A percentile compares a stretch with the other conserved stretches of the same genome.
Evolutionary conservation across 805 yeast genomes (phyloP).

Genomic region (Ogataea methanolica): DNA sequence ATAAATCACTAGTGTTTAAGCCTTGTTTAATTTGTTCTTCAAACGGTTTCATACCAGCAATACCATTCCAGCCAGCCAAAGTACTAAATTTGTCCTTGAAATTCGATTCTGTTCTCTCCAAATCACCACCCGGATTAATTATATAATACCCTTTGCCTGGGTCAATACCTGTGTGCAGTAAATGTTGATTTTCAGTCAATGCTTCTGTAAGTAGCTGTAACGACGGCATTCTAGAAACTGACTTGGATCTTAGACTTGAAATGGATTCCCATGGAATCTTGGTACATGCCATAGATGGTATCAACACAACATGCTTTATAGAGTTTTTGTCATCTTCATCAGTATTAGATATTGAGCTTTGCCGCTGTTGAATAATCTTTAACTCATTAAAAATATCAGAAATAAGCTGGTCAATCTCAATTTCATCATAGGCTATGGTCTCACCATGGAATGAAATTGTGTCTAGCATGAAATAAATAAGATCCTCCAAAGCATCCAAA

Average conservation of each 20-base stretch:
- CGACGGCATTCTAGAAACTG: slow-evolving; percentile 78
- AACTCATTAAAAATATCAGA: slow-evolving; percentile 47
- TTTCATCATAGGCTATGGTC: slow-evolving; percentile 58
- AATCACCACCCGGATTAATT: slow-evolving; percentile 80
- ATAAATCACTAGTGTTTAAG: slow-evolving; percentile 42
- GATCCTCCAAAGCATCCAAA: slow-evolving; percentile 47
- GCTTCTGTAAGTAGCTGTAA: slow-evolving; percentile 37
- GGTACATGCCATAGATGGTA: slow-evolving; percentile 65
- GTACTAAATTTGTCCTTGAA: slow-evolving; percentile 42
- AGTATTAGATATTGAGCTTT: too few species aligned
- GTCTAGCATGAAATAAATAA: slow-evolving; percentile 60
- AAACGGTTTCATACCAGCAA: slow-evolving; percentile 50
- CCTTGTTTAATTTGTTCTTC: slow-evolving; percentile 46
- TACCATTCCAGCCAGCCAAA: slow-evolving; percentile 46
- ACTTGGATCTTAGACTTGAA: slow-evolving; percentile 43
- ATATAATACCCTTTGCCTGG: slow-evolving; percentile 49
- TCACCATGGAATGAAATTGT: slow-evolving; percentile 59
- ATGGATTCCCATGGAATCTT: slow-evolving; percentile 89
- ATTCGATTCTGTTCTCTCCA: slow-evolving; percentile 57
- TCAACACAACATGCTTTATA: slow-evolving; percentile 56
- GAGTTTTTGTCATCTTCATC: too few species aligned
- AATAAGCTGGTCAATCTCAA: slow-evolving; percentile 53
- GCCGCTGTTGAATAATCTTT: slow-evolving; percentile 24
- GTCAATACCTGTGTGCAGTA: slow-evolving; percentile 16
- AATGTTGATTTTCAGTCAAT: slow-evolving; percentile 20